Conservation (phyloP, 2,329 filamentous ascomycete species). For the Zarea fungicola region DNA sequence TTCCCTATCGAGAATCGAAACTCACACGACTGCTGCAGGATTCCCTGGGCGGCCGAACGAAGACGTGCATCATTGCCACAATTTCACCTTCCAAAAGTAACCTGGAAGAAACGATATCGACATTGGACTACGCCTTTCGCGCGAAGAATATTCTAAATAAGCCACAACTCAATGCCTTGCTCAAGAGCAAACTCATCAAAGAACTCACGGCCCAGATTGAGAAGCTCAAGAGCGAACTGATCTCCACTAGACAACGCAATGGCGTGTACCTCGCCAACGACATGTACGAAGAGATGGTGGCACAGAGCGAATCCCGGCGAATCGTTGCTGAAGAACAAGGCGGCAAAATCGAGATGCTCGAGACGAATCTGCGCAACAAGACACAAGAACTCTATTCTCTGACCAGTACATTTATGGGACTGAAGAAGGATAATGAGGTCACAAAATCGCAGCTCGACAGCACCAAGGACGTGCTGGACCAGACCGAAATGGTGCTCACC, state of each 20-base stretch:
- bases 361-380: conserved; percentile 85
- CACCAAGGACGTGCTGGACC: conserved; percentile 75
- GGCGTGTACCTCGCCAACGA: conserved; percentile 91
- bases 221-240: conserved; percentile 87
- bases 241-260: conserved; percentile 86
- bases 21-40: conserved; percentile 92
- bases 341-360: conserved; percentile 87
- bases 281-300: conserved; percentile 83
- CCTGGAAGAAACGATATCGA: conserved; percentile 96
- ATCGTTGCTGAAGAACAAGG: conserved; percentile 90
- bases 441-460: conserved; percentile 68
- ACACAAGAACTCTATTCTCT: conserved; percentile 85
- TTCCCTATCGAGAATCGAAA: conserved; percentile 91
- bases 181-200: conserved; percentile 86
- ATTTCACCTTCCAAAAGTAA: conserved; percentile 93
- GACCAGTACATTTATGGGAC: conserved; percentile 77
- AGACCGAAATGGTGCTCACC: conserved; percentile 78
- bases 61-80: conserved; percentile 98
- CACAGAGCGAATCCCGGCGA: conserved; percentile 83
- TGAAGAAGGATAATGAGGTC: conserved; percentile 86
- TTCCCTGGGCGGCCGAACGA: conserved; percentile 89
- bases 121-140: conserved; percentile 93
- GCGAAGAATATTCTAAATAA: conserved; percentile 99
- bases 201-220: conserved; percentile 94
- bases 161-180: conserved; percentile 85